phyloP scores from a whole-genome alignment of 192 early-diverging fungal genomes.

The Lobosporangium transversale region DNA sequence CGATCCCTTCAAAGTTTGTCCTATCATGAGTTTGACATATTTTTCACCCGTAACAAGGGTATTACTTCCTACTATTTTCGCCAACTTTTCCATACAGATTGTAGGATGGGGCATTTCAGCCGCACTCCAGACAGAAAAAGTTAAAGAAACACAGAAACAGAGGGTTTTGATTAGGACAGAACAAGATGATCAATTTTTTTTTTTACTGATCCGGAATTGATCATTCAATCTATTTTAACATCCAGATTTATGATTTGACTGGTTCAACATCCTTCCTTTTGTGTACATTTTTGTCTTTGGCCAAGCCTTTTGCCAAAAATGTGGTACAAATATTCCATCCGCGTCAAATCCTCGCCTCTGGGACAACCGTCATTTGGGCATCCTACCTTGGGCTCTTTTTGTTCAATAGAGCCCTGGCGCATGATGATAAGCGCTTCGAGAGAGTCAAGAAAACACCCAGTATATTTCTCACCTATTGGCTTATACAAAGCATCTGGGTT shows the following conservation, averaged over 20 bases:
- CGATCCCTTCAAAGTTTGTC: too few species aligned
- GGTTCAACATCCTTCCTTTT: conserved; percentile 35
- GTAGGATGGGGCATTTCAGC: conserved; percentile 18
- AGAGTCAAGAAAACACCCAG: conserved; percentile 27
- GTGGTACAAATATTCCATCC: conserved; percentile 12
- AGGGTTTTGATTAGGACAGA: not conserved
- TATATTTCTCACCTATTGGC: conserved; percentile 41
- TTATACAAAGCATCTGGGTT: conserved; percentile 50
- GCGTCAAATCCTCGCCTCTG: conserved; percentile 45
- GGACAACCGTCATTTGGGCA: conserved; percentile 42
- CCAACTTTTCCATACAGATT: conserved; percentile 34
- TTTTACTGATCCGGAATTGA: not conserved
- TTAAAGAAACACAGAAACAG: conserved; percentile 1
- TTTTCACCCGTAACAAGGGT: conserved; percentile 3
- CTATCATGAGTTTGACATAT: conserved; percentile 9
- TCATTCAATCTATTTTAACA: not conserved
- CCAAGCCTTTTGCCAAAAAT: conserved; percentile 22
- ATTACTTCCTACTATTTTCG: conserved; percentile 10
- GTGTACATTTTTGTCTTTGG: conserved; percentile 32
- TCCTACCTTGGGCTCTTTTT: conserved; percentile 40
- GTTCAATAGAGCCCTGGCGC: conserved; percentile 25
- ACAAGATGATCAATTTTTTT: not conserved
- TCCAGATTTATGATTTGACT: conserved; percentile 47
- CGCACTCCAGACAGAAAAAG: conserved; percentile 50
- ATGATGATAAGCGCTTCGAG: conserved; percentile 52